Percentiles rank a stretch among this genome's conserved stretches.
phyloP scores from a whole-genome alignment of 2,329 filamentous ascomycete species.

The Orbilia ellipsospora region DNA sequence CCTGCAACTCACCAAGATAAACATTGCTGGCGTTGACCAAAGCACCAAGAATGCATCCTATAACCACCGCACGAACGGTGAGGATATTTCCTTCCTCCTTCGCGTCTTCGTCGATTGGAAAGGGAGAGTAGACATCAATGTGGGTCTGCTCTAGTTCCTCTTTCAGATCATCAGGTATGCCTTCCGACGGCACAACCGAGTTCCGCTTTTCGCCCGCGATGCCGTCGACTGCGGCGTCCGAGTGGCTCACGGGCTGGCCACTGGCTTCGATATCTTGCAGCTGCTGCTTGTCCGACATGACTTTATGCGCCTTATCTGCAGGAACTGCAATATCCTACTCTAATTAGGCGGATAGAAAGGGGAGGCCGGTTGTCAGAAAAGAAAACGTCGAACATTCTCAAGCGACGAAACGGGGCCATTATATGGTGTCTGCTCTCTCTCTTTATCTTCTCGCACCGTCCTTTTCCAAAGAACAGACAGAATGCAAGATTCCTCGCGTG shows the following conservation, averaged over 20 bases:
- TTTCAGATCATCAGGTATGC: conserved; percentile 46
- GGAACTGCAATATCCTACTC: conserved; percentile 25
- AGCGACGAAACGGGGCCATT: conserved; percentile 20
- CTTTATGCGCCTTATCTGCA: conserved; percentile 17
- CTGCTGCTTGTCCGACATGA: conserved; percentile 48
- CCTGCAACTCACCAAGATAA: conserved; percentile 67
- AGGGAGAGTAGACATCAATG: conserved; percentile 60
- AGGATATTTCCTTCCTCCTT: conserved; percentile 66
- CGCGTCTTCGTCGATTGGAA: conserved; percentile 64
- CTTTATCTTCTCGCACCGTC: not conserved
- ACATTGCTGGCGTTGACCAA: conserved; percentile 73
- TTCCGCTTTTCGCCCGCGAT: conserved; percentile 22
- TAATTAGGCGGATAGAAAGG: conserved; percentile 13
- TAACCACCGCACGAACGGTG: conserved; percentile 69
- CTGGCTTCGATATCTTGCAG: conserved; percentile 46
- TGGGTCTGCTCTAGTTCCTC: conserved; percentile 51
- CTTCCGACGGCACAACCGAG: conserved; percentile 47
- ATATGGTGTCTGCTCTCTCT: conserved; percentile 30
- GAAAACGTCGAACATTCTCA: conserved; percentile 11
- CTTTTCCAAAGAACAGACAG: not conserved
- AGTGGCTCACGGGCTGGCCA: conserved; percentile 21
- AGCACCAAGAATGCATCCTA: conserved; percentile 69
- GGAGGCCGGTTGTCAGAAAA: conserved; percentile 43
- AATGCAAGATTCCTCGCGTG: conserved; percentile 27
- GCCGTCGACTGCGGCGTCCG: not conserved